Conservation (phyloP, 345 rosid genomes). For the Psidium guajava region DNA sequence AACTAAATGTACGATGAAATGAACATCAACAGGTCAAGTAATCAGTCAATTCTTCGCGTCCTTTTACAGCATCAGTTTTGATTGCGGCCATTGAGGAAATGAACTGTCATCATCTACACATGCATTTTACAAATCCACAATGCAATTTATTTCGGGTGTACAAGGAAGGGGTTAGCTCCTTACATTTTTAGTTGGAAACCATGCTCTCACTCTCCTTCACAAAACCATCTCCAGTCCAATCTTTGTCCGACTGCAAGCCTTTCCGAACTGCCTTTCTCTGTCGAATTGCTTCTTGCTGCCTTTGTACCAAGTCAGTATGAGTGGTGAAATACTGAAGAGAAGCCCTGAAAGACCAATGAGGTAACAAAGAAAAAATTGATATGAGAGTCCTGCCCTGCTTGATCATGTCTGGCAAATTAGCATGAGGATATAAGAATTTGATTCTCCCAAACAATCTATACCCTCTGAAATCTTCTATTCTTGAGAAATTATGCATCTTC, state of each 20-base stretch:
- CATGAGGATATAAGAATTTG: background rate
- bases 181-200: constrained; percentile 59
- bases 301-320: constrained; percentile 67
- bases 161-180: background rate
- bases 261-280: constrained; percentile 64
- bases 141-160: background rate
- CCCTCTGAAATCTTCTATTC: constrained; percentile 95
- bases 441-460: constrained; percentile 9
- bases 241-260: constrained; percentile 88
- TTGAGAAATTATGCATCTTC: constrained; percentile 73
- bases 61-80: background rate
- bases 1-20: background rate
- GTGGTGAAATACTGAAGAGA: constrained; percentile 89
- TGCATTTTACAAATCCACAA: background rate
- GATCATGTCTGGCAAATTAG: background rate
- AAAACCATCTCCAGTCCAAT: constrained; percentile 98
- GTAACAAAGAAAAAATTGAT: background rate
- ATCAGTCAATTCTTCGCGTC: background rate
- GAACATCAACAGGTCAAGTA: background rate
- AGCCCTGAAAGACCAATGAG: constrained; percentile 20
- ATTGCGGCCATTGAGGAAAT: background rate
- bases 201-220: constrained; percentile 89
- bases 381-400: background rate
- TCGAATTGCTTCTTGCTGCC: constrained; percentile 79
- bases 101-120: background rate